Percentiles rank a stretch among this genome's conserved stretches.
phyloP scores from a whole-genome alignment of 2,329 filamentous ascomycete genomes.

The Colletotrichum gigasporum region DNA sequence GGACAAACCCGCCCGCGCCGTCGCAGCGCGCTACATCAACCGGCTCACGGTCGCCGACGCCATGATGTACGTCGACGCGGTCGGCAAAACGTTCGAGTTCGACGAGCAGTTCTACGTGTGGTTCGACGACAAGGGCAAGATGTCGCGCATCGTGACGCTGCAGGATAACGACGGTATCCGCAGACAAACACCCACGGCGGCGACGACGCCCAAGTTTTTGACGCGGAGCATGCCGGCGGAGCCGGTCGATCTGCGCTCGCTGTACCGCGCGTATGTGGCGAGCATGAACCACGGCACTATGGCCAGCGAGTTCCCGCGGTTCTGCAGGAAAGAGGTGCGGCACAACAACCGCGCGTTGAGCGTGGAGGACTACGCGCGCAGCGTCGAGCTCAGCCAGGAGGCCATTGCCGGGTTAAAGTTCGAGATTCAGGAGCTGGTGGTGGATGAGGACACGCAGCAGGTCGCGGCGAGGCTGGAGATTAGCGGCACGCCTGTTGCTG shows the following conservation, averaged over 20 bases:
- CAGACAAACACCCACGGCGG: slow-evolving; percentile 2
- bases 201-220: slow-evolving; percentile 18
- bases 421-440: slow-evolving; percentile 39
- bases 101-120: slow-evolving; percentile 30
- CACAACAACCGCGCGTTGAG: slow-evolving; percentile 41
- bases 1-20: slow-evolving; percentile 15
- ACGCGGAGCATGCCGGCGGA: slow-evolving; percentile 2
- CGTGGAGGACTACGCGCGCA: slow-evolving; percentile 37
- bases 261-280: slow-evolving; percentile 42
- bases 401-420: slow-evolving; percentile 40
- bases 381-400: slow-evolving; percentile 40
- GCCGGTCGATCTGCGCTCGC: not conserved
- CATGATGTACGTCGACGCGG: not conserved
- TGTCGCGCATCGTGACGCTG: slow-evolving; percentile 21
- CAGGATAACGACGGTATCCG: slow-evolving; percentile 29
- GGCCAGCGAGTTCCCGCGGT: slow-evolving; percentile 35
- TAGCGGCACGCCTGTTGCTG: slow-evolving; percentile 39
- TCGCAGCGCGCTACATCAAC: slow-evolving; percentile 25
- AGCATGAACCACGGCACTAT: slow-evolving; percentile 43
- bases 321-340: slow-evolving; percentile 38
- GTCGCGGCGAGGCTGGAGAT: slow-evolving; percentile 43
- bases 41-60: slow-evolving; percentile 5
- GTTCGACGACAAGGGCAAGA: slow-evolving; percentile 26
- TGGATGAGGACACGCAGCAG: slow-evolving; percentile 42
- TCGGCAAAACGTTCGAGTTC: slow-evolving; percentile 14